Base-by-base conservation (phyloP, 139 green algal genomes). In the Volvox reticuliferus region DNA sequence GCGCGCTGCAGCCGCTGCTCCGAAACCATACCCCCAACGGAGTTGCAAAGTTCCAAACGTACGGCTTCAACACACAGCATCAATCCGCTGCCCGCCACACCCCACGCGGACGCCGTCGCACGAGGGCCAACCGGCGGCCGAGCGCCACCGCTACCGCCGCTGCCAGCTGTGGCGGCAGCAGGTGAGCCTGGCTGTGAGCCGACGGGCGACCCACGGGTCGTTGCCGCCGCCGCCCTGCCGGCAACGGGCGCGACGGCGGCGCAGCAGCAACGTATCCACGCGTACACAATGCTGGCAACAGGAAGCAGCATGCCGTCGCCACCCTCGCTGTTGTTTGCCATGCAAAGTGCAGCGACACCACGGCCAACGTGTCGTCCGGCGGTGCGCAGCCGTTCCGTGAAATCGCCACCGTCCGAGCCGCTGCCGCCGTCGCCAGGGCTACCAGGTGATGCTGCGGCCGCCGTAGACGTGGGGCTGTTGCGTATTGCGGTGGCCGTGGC, bases 1-100 rank as follows among this genome's bases (percentile, higher is more conserved):
- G 86, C 50, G 0, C 73, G 71, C 71, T 90, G 86, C 55, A 90
- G 50, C 73, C 86, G 71, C 73, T 83, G 73, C 36, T 90, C 86
- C 30, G 68, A 3, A 6, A 35, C 50, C 18, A n/a, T 0, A 24
- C 44, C 37, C 19, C 63, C 86, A 18, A 69, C 9, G 12, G 36
- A n/a, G 30, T 30, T 67, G 21, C 50, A 36, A 3, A 90, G 86
- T 44, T 83, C 86, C n/a, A 37, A 33, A 12, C 86, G 44, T 2
- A 90, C 12, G 0, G 50, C 55, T 32, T 90, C 86, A 12, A 90
- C 9, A 55, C 50, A 75, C 30, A 90, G 44, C 86, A 84, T 83
- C 73, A 83, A 9, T 1, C 86, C 71, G 50, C 86, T 81, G 9
- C 71, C 86, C 2, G 73, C 86, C 17, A 83, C 73, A 2, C 36